Evolutionary conservation across 345 rosid species (phyloP), one percentile per base, ranked within the genome.

Genomic region (Anastatica hierochuntica): DNA sequence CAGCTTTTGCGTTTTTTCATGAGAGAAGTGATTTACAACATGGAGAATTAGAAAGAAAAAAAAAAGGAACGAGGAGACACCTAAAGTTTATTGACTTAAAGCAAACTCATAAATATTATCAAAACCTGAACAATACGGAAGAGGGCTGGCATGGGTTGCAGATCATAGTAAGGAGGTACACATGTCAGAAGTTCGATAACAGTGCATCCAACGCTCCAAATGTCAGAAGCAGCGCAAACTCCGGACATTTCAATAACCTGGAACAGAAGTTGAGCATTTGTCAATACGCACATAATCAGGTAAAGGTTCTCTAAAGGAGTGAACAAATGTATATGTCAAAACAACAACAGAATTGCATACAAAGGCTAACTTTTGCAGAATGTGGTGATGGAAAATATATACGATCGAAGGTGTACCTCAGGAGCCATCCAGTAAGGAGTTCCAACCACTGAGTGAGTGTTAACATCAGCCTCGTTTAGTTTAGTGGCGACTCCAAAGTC

Each of bases 351-450:
- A 49, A 18, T 7, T 56, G 4, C 35, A 34, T 20, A 43, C 5
- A 3, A 18, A 50, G 21, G 18, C n/a, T 14, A 43, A 34, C 9
- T 12, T 43, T 8, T n/a, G 35, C 27, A 38, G 16, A 37, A 58
- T 12, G 7, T 37, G 60, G 60, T 13, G 43, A 59, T 45, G 55
- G 2, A 13, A 20, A 39, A 37, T 58, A 26, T 10, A 14, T 42
- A 26, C 18, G 13, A 55, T 4, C 19, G 60, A 47, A 36, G 38
- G 45, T 50, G 43, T 73, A 94, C 99, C 95, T 94, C 97, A 14
- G 99, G 99, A 53, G 99, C 99, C 99, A 94, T 94, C 99, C 99
- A 94, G 42, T 88, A 94, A 49, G 99, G 98, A 30, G 94, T 83
- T 71, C 97, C 99, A 69, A 82, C 97, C 60, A 94, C 97, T 17